A percentile compares a stretch with the other conserved stretches of the same genome.
phyloP scores from a whole-genome alignment of 768 basidiomycete genomes.

The Cantharellus anzutake region DNA sequence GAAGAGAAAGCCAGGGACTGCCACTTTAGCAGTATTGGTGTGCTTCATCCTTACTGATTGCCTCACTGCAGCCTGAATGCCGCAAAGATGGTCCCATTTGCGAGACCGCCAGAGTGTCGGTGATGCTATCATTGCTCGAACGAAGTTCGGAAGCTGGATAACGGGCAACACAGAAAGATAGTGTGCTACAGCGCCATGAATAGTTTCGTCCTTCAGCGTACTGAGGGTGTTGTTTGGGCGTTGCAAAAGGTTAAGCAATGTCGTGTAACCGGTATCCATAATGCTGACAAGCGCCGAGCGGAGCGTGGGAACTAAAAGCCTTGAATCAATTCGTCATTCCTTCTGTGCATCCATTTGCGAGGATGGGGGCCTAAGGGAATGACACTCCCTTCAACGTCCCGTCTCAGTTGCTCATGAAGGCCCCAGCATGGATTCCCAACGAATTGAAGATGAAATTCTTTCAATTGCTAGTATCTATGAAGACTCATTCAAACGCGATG shows the following conservation, averaged over 20 bases:
- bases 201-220: background rate
- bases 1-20: background rate
- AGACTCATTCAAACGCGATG: background rate
- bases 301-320: no score
- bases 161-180: slow-evolving; percentile 3
- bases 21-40: background rate
- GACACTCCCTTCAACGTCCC: no score
- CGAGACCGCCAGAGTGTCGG: slow-evolving; percentile 1
- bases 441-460: background rate
- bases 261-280: slow-evolving; percentile 5
- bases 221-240: background rate
- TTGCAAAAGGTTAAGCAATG: slow-evolving; percentile 4
- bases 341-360: no score
- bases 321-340: no score
- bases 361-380: no score
- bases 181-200: slow-evolving; percentile 3
- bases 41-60: background rate
- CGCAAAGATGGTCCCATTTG: background rate
- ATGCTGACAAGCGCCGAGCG: background rate
- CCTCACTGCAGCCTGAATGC: background rate
- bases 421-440: background rate
- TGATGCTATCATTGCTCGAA: slow-evolving; percentile 2
- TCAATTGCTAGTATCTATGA: background rate
- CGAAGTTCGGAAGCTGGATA: slow-evolving; percentile 2
- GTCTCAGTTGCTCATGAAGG: no score